phyloP scores from a whole-genome alignment of 305 asterid genomes.

The Caryopteris hybrid region DNA sequence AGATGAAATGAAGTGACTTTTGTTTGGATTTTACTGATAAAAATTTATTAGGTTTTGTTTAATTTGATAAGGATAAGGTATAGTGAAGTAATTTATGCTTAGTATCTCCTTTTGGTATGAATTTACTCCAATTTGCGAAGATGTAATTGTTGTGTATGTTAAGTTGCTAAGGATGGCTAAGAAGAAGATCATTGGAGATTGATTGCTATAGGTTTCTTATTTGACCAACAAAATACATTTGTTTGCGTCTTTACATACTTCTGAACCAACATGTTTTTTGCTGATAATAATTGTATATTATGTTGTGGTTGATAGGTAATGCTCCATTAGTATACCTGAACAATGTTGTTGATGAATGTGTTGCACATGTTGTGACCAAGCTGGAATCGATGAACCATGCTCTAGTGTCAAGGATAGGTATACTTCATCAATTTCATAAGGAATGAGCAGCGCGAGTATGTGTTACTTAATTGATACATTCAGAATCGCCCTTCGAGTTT shows the following conservation, averaged over 20 bases:
- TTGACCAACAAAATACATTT: background rate
- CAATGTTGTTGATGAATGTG: constrained; percentile 78
- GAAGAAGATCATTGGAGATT: constrained; percentile 26
- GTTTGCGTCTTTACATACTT: constrained; percentile 2
- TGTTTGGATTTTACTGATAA: too few relatives aligned
- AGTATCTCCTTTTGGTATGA: too few relatives aligned
- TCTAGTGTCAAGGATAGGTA: constrained; percentile 96
- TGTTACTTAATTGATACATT: background rate
- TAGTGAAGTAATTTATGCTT: too few relatives aligned
- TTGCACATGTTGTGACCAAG: constrained; percentile 92
- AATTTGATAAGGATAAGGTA: too few relatives aligned
- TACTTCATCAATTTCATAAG: constrained; percentile 7
- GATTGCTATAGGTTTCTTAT: background rate
- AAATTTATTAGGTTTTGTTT: too few relatives aligned
- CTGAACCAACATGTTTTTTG: background rate
- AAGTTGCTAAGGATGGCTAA: too few relatives aligned
- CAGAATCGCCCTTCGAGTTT: background rate
- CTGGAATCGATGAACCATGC: constrained; percentile 89
- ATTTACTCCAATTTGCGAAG: too few relatives aligned
- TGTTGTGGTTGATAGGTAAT: constrained; percentile 74
- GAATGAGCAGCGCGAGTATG: background rate
- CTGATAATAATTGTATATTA: background rate
- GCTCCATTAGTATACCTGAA: constrained; percentile 95
- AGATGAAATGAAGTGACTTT: too few relatives aligned
- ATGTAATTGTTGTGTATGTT: too few relatives aligned